A percentile compares a stretch with the other conserved stretches of the same genome.
Evolutionary conservation across 257 asterid species (phyloP).

Genomic region (Solanum pimpinellifolium): DNA sequence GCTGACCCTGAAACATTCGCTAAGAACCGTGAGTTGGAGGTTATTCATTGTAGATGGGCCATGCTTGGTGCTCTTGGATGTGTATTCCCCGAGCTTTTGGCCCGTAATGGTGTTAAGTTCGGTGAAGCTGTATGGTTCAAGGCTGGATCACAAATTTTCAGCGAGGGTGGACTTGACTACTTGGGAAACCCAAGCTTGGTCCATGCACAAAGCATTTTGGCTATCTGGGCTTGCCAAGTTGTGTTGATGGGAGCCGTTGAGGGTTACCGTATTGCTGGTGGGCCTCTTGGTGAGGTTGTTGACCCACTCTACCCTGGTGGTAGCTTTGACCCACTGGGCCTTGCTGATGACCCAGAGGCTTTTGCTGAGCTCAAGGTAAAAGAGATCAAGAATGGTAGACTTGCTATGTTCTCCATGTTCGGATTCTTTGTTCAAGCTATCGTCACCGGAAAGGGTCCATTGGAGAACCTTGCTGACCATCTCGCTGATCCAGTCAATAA

Average conservation of each 20-base stretch:
- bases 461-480: conserved; percentile 19
- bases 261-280: too few species aligned
- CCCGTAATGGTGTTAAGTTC: conserved; percentile 25
- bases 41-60: conserved; percentile 30
- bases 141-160: conserved; percentile 30
- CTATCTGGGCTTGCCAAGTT: too few species aligned
- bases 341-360: too few species aligned
- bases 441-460: conserved; percentile 19
- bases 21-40: conserved; percentile 26
- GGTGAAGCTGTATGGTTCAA: conserved; percentile 40
- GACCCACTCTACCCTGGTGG: too few species aligned
- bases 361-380: too few species aligned
- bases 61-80: conserved; percentile 39
- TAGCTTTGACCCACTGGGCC: too few species aligned
- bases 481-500: conserved; percentile 17
- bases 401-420: too few species aligned
- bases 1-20: conserved; percentile 31
- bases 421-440: neutral
- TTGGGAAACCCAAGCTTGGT: too few species aligned
- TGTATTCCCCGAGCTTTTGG: conserved; percentile 33
- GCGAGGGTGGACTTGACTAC: conserved; percentile 33
- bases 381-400: too few species aligned
- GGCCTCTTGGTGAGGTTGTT: too few species aligned
- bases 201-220: too few species aligned
- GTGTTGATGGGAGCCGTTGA: too few species aligned